Percentiles rank a stretch among this genome's conserved stretches.
phyloP scores from a whole-genome alignment of 441 rosid species.

The Populus hybrid region DNA sequence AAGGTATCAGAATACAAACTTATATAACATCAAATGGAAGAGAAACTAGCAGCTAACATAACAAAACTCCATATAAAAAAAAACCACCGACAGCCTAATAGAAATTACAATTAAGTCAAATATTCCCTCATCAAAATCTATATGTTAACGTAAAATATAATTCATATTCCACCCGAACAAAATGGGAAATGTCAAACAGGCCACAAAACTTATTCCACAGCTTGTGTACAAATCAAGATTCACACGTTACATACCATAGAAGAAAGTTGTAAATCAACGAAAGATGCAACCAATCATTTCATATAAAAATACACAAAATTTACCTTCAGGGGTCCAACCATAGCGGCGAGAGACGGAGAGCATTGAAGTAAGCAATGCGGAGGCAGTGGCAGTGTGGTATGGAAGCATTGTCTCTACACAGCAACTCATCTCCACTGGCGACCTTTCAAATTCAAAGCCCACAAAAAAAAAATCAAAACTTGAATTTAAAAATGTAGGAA shows the following conservation, averaged over 20 bases:
- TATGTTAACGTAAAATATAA: background rate
- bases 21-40: background rate
- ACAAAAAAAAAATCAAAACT: background rate
- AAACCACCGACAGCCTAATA: background rate
- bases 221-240: too few species aligned
- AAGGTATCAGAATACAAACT: conserved; percentile 15
- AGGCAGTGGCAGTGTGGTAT: conserved; percentile 83
- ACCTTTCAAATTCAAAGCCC: conserved; percentile 32
- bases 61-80: background rate
- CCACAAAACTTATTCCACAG: too few species aligned
- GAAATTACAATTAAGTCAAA: background rate
- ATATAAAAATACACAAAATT: conserved; percentile 2
- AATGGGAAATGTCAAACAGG: background rate
- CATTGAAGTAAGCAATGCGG: conserved; percentile 91
- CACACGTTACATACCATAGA: background rate
- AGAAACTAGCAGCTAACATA: background rate
- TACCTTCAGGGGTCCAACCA: conserved; percentile 79
- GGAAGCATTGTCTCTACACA: conserved; percentile 78
- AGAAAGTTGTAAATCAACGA: background rate
- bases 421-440: conserved; percentile 75
- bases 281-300: conserved; percentile 2
- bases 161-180: background rate
- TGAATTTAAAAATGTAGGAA: background rate
- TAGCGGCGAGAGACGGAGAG: conserved; percentile 56
- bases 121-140: background rate